These are phyloP conservation scores for Rhodomyrtus tomentosa DNA, from an alignment of 345 rosid genomes.

Conservation along the genomic window DNA sequence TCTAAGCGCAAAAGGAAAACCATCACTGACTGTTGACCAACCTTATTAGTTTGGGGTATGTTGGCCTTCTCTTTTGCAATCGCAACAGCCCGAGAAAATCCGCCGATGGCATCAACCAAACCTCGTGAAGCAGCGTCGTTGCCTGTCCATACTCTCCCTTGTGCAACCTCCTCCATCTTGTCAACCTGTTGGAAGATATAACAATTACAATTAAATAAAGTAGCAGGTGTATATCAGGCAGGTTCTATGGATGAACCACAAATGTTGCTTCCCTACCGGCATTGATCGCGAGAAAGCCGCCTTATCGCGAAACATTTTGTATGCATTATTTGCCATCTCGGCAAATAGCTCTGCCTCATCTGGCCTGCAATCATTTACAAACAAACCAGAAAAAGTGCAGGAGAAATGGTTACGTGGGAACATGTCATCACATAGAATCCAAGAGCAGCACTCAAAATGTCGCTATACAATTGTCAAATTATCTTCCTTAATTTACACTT, in stretches of 20 bases:
- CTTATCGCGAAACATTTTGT: slow-evolving; percentile 74
- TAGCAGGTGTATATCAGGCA: background rate
- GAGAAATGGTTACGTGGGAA: background rate
- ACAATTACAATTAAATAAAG: background rate
- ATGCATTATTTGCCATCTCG: slow-evolving; percentile 70
- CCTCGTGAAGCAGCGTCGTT: slow-evolving; percentile 76
- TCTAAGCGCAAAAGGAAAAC: background rate
- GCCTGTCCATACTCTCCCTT: slow-evolving; percentile 99
- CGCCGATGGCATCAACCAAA: slow-evolving; percentile 81
- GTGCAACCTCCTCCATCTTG: slow-evolving; percentile 91
- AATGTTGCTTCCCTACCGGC: slow-evolving; percentile 31
- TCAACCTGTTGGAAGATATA: slow-evolving; percentile 35
- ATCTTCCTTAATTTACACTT: background rate
- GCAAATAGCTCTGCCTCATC: slow-evolving; percentile 92
- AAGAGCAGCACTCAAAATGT: background rate
- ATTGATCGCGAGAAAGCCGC: slow-evolving; percentile 86
- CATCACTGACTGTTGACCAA: background rate
- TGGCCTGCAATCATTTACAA: slow-evolving; percentile 28
- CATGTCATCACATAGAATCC: background rate
- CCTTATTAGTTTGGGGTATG: slow-evolving; percentile 58
- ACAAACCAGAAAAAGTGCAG: background rate
- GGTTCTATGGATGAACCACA: background rate
- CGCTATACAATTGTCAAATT: background rate
- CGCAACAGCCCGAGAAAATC: slow-evolving; percentile 77
- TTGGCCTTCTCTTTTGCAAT: slow-evolving; percentile 78